These are phyloP conservation scores for Penicillium cosmopolitanum DNA, from an alignment of 495 filamentous ascomycete species.

Conservation along the genomic window DNA sequence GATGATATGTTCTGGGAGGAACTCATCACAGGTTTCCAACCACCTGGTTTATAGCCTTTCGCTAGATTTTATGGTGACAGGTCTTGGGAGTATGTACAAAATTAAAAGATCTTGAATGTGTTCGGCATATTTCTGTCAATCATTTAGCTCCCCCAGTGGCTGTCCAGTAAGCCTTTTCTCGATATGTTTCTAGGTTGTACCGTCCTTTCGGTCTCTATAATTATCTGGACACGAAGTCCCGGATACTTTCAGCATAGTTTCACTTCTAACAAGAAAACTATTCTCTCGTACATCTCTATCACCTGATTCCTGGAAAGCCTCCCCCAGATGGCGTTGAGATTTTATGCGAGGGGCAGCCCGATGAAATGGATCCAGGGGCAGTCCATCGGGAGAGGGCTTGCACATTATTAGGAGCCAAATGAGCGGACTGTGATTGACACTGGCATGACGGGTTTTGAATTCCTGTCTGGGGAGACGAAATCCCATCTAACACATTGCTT, in stretches of 20 bases:
- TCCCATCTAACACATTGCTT: neutral
- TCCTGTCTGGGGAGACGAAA: neutral
- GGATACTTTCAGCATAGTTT: neutral
- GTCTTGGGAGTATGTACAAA: neutral
- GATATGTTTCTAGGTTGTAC: neutral
- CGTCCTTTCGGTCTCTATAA: neutral
- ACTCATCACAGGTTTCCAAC: slow-evolving; percentile 2
- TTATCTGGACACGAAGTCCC: neutral
- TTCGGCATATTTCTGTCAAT: neutral
- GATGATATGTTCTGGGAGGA: slow-evolving; percentile 8
- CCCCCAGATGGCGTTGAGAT: neutral
- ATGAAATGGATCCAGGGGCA: neutral
- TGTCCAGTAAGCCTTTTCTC: neutral
- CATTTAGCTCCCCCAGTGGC: neutral
- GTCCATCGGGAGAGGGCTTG: slow-evolving; percentile 6
- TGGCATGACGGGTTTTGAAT: slow-evolving; percentile 3
- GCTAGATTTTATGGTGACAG: neutral
- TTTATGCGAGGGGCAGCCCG: slow-evolving; percentile 14
- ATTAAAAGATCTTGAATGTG: too few relatives aligned
- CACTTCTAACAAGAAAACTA: neutral
- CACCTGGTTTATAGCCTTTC: neutral
- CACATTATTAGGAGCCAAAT: neutral
- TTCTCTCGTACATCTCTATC: slow-evolving; percentile 2
- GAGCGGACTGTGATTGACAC: slow-evolving; percentile 6
- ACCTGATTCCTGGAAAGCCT: slow-evolving; percentile 1